Conservation (phyloP, 108 stramenopile species). For the Tribonema minus region DNA sequence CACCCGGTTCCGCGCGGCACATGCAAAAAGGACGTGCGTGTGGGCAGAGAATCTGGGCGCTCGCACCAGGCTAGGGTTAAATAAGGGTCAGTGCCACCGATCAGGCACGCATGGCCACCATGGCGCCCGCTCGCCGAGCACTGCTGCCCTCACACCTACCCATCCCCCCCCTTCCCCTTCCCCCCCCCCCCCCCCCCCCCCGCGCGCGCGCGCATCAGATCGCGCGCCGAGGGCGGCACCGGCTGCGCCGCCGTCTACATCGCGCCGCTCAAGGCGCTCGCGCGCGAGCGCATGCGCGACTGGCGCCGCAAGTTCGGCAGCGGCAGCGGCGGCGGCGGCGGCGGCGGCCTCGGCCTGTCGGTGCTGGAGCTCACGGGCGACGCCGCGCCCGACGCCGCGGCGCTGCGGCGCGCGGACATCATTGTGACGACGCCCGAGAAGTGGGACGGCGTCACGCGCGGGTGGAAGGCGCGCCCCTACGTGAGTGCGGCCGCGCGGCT, state of each 20-base stretch:
- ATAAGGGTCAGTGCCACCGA: neutral
- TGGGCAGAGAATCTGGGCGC: no score
- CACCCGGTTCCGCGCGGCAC: no score
- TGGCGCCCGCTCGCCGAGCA: no score
- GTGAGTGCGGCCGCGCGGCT: constrained; percentile 40
- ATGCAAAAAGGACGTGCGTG: no score
- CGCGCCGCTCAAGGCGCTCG: constrained; percentile 94
- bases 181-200: no score
- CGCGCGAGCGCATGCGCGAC: constrained; percentile 90
- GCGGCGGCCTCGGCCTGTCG: constrained; percentile 59
- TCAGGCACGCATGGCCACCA: neutral
- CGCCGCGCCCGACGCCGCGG: constrained; percentile 76
- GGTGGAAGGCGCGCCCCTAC: constrained; percentile 72
- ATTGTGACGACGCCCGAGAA: constrained; percentile 98
- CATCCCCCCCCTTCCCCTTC: no score
- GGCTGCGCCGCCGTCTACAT: constrained; percentile 84
- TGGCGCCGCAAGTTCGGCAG: constrained; percentile 71
- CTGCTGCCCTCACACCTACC: neutral
- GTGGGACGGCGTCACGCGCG: constrained; percentile 93
- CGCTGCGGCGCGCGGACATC: constrained; percentile 78
- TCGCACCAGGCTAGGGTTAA: no score
- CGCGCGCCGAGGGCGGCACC: constrained; percentile 14
- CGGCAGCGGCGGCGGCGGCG: no score
- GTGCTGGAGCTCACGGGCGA: constrained; percentile 96
- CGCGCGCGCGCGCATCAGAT: no score